These are phyloP conservation scores for Fusarium multiceps DNA, from an alignment of 2,329 filamentous ascomycete genomes.

Conservation along the genomic window DNA sequence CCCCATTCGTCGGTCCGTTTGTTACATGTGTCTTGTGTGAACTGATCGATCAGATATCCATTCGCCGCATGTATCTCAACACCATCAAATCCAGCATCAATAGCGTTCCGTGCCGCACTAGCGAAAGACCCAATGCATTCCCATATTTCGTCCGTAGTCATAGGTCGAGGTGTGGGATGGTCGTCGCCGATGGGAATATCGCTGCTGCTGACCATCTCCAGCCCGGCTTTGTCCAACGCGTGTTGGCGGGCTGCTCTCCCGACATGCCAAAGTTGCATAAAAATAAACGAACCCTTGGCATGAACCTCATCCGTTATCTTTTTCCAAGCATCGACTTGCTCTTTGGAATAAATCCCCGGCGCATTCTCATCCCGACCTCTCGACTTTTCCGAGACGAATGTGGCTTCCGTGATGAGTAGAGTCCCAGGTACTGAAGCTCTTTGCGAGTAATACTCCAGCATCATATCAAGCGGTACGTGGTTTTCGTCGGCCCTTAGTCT, in stretches of 20 bases:
- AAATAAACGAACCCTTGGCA: conserved; percentile 12
- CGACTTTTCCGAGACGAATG: conserved; percentile 4
- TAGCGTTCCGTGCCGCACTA: conserved; percentile 5
- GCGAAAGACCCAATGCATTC: conserved; percentile 10
- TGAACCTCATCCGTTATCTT: conserved; percentile 11
- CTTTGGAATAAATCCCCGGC: conserved; percentile 1
- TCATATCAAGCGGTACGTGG: conserved; percentile 13
- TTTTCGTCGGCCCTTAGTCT: conserved; percentile 10
- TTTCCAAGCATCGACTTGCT: conserved; percentile 15
- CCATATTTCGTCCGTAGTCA: conserved; percentile 7
- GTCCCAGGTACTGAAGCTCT: conserved; percentile 26
- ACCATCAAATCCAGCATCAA: conserved; percentile 9
- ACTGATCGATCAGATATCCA: conserved; percentile 23
- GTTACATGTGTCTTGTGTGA: conserved; percentile 50
- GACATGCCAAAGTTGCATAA: conserved; percentile 25
- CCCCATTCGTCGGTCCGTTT: conserved; percentile 65
- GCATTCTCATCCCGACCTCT: conserved; percentile 13
- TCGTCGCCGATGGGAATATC: not conserved
- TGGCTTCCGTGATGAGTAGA: conserved; percentile 25
- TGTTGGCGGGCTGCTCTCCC: conserved; percentile 15
- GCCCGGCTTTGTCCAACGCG: too few relatives aligned
- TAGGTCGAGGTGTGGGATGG: not conserved
- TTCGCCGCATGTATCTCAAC: conserved; percentile 30
- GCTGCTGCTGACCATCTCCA: conserved; percentile 27
- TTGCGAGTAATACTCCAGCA: conserved; percentile 26